Evolutionary conservation across 2,329 filamentous ascomycete species (phyloP).

Genomic region (Rasamsonia emersonii): DNA sequence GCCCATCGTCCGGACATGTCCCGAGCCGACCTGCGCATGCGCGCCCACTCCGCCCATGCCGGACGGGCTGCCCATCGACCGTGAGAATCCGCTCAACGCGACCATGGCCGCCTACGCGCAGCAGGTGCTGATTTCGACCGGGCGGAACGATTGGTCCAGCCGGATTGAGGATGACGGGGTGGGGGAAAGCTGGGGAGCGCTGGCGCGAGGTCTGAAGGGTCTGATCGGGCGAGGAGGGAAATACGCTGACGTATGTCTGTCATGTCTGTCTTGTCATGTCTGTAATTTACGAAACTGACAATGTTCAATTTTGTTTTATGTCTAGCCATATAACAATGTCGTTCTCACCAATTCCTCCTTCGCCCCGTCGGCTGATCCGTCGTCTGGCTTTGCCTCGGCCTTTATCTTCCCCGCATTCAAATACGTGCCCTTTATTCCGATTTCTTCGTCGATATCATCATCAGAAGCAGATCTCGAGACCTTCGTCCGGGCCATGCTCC

Average conservation of each 20-base stretch:
- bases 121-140: slow-evolving; percentile 77
- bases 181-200: slow-evolving; percentile 34
- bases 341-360: slow-evolving; percentile 71
- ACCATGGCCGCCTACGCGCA: slow-evolving; percentile 71
- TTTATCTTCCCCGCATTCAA: slow-evolving; percentile 78
- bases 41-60: slow-evolving; percentile 63
- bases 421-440: slow-evolving; percentile 64
- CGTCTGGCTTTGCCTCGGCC: slow-evolving; percentile 42
- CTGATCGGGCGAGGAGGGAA: slow-evolving; percentile 57
- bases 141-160: slow-evolving; percentile 70
- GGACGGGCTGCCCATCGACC: slow-evolving; percentile 64
- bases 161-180: slow-evolving; percentile 72
- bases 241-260: slow-evolving; percentile 50
- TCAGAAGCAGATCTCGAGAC: slow-evolving; percentile 25
- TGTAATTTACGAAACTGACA: slow-evolving; percentile 4
- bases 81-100: slow-evolving; percentile 59
- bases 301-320: slow-evolving; percentile 2
- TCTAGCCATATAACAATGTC: slow-evolving; percentile 73
- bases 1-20: slow-evolving; percentile 52
- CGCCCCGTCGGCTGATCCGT: slow-evolving; percentile 38
- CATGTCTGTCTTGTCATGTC: background rate
- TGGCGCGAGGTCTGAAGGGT: slow-evolving; percentile 59
- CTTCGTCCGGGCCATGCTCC: slow-evolving; percentile 38
- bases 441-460: slow-evolving; percentile 33
- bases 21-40: slow-evolving; percentile 68